These are phyloP conservation scores for Panaeolus papilionaceus DNA, from an alignment of 768 basidiomycete genomes.

Conservation along the genomic window DNA sequence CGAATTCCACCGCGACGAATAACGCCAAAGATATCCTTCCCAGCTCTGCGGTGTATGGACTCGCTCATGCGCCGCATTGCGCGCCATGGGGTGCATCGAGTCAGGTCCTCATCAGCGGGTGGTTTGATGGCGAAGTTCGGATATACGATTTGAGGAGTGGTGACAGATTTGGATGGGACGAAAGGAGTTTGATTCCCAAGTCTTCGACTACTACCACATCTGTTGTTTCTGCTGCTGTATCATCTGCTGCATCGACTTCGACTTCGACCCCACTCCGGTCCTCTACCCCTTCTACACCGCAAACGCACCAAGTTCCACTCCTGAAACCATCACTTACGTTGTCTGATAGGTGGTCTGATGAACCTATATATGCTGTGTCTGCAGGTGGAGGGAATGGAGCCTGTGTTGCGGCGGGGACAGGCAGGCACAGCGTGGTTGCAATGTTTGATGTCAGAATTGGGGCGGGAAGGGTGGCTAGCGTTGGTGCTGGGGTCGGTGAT, in stretches of 20 bases:
- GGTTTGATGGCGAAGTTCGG: slow-evolving; percentile 80
- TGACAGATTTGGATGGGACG: neutral
- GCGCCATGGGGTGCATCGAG: slow-evolving; percentile 76
- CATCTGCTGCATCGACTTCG: neutral
- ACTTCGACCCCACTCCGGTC: slow-evolving; percentile 11
- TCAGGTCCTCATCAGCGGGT: slow-evolving; percentile 76
- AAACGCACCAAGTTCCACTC: slow-evolving; percentile 31
- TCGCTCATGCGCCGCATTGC: slow-evolving; percentile 62
- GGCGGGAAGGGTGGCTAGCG: neutral
- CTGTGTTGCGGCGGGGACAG: slow-evolving; percentile 78
- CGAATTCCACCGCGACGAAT: neutral
- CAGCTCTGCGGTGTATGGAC: slow-evolving; percentile 73
- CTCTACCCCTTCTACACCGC: slow-evolving; percentile 10
- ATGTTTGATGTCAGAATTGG: slow-evolving; percentile 70
- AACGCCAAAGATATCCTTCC: slow-evolving; percentile 21
- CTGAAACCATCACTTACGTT: slow-evolving; percentile 67
- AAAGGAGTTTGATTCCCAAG: neutral
- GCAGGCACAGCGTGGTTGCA: slow-evolving; percentile 77
- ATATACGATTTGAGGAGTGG: slow-evolving; percentile 73
- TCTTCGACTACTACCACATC: neutral
- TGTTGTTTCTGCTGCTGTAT: slow-evolving; percentile 29
- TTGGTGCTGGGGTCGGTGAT: neutral
- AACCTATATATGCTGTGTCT: slow-evolving; percentile 78
- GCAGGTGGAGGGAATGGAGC: slow-evolving; percentile 73
- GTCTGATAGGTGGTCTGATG: slow-evolving; percentile 70